Evolutionary conservation across 2,329 filamentous ascomycete species (phyloP), one percentile per base, ranked within the genome.

Genomic region (Diaporthe caulivora): DNA sequence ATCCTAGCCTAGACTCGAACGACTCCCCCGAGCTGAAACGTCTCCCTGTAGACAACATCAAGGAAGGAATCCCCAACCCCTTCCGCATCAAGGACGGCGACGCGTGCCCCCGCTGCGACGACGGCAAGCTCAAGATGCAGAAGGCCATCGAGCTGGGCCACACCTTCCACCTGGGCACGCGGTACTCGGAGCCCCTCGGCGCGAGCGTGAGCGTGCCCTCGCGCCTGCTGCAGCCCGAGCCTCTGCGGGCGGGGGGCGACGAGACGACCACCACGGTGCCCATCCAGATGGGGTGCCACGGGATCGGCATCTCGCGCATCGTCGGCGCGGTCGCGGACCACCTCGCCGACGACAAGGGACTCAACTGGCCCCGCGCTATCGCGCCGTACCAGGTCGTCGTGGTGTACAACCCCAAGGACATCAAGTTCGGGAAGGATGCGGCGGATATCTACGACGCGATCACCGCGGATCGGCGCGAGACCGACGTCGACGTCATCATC

Each of bases 251-350:
- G 2, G 24, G 8, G 34, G 26, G 44, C 26, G 53, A 49, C 34
- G 77, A 76, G 40, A 47, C 40, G n/a, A 80, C 77, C 34, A 55
- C 69, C 6, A 68, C 42, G 7, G 86, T 91, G 0, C 87, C 91
- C 0, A 88, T 98, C 79, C 91, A 97, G 76, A 99, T 99, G 97
- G 97, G 97, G 71, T 99, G 97, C 81, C 95, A 98, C 80, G 97
- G 97, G 0, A 97, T 99, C 75, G 97, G 97, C 1, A 91, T 99
- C 24, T 97, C 95, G 7, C 92, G 97, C 57, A 92, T 99, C 78
- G 92, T 99, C 75, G 95, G 93, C 11, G 95, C 97, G 1, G 91
- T 97, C 0, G 95, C 95, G 1, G 92, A 96, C 76, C 89, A 92
- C 51, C 86, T 95, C 13, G 88, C 91, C 0, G 94, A 97, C 77